phyloP scores from a whole-genome alignment of 306 rosid species.

The Ziziphus jujuba region DNA sequence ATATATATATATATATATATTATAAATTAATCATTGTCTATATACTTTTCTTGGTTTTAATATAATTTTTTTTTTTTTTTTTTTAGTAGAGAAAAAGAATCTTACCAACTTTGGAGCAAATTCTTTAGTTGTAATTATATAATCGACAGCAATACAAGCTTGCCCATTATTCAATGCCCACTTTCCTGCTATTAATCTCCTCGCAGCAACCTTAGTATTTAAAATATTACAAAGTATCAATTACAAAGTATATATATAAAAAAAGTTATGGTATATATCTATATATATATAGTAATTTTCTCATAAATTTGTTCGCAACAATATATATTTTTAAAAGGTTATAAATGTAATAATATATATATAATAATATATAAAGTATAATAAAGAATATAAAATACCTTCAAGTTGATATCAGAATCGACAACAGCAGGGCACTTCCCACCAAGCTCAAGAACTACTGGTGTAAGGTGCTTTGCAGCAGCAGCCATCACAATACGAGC shows the following conservation, averaged over 20 bases:
- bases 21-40: too few species aligned
- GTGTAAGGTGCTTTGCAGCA: conserved; percentile 91
- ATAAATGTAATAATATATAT: too few species aligned
- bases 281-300: too few species aligned
- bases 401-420: conserved; percentile 64
- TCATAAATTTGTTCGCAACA: too few species aligned
- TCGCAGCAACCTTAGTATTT: conserved; percentile 51
- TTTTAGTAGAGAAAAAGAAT: conserved; percentile 3
- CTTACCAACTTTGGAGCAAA: conserved; percentile 77
- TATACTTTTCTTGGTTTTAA: too few species aligned
- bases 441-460: conserved; percentile 78
- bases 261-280: neutral
- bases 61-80: too few species aligned
- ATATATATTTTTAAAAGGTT: too few species aligned
- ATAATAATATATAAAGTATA: neutral
- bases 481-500: conserved; percentile 92
- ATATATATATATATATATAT: conserved; percentile 13
- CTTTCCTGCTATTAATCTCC: conserved; percentile 76
- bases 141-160: conserved; percentile 78
- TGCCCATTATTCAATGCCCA: conserved; percentile 87
- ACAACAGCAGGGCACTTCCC: conserved; percentile 92
- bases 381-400: conserved; percentile 33
- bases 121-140: conserved; percentile 68
- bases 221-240: conserved; percentile 2
- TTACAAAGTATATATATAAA: neutral